A percentile compares a stretch with the other conserved stretches of the same genome.
phyloP scores from a whole-genome alignment of 1,284 basidiomycete species.

The Ceratobasidium sp. region DNA sequence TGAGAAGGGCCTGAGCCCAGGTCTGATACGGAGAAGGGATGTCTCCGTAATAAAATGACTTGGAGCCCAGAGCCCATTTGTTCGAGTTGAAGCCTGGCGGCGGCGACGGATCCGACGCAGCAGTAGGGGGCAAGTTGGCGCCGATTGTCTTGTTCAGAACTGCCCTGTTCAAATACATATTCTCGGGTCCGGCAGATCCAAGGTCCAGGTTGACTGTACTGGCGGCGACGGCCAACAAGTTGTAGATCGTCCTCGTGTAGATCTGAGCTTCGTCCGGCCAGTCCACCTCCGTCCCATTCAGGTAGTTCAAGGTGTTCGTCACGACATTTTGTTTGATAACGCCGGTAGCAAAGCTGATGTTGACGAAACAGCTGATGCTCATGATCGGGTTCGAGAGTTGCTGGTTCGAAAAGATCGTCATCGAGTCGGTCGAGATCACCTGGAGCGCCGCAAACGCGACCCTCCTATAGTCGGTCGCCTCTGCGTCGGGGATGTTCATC shows the following conservation, averaged over 20 bases:
- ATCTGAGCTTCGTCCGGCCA: background rate
- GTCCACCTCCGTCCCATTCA: background rate
- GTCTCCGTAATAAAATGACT: conserved; percentile 7
- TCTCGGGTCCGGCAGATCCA: background rate
- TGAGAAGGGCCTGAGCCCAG: background rate
- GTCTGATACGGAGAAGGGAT: background rate
- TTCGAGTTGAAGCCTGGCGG: background rate
- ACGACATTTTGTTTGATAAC: background rate
- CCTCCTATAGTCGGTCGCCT: conserved; percentile 14
- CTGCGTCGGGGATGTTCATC: background rate
- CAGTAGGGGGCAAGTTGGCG: background rate
- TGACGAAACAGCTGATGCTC: background rate
- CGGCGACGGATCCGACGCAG: too few relatives aligned
- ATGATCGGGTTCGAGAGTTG: conserved; percentile 5
- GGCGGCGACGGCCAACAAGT: background rate
- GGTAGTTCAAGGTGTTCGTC: background rate
- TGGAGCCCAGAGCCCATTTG: background rate
- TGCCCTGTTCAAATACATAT: conserved; percentile 10
- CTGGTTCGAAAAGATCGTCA: background rate
- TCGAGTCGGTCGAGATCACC: conserved; percentile 23
- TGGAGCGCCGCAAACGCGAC: conserved; percentile 22
- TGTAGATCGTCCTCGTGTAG: background rate
- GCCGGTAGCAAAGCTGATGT: background rate
- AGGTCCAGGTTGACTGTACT: conserved; percentile 35
- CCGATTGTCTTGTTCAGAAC: background rate